These are phyloP conservation scores for Blastocystis sp. DNA, from an alignment of 352 stramenopile species.

Conservation along the genomic window DNA sequence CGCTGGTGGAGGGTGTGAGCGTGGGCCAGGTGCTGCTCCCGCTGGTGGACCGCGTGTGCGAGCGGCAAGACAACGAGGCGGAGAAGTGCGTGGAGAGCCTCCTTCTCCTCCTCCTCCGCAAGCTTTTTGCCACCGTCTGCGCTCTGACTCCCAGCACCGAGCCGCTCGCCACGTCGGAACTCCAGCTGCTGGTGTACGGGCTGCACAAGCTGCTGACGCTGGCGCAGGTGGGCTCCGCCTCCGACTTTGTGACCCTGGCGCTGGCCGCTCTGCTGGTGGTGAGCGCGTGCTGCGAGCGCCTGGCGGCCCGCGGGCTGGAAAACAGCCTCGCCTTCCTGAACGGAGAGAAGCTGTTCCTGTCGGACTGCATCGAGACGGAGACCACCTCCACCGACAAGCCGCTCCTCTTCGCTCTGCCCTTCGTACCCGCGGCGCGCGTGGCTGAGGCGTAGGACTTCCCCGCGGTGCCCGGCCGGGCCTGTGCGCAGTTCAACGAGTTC, in stretches of 20 bases:
- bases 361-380: too few species aligned
- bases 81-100: not conserved
- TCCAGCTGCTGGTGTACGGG: not conserved
- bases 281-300: too few species aligned
- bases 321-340: too few species aligned
- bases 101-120: not conserved
- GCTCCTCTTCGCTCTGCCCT: too few species aligned
- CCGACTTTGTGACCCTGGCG: too few species aligned
- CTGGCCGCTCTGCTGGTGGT: too few species aligned
- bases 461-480: too few species aligned
- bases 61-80: not conserved
- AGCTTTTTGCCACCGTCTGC: not conserved
- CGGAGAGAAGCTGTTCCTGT: too few species aligned
- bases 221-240: not conserved
- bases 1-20: not conserved
- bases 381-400: too few species aligned
- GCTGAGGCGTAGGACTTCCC: too few species aligned
- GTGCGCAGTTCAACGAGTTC: not conserved
- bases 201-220: not conserved
- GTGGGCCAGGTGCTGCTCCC: slow-evolving; percentile 20
- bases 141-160: slow-evolving; percentile 2
- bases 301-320: too few species aligned
- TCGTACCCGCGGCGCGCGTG: too few species aligned
- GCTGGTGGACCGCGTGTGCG: not conserved
- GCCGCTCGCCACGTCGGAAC: not conserved